phyloP scores from a whole-genome alignment of 192 early-diverging fungal species.

The Coemansia sp. region DNA sequence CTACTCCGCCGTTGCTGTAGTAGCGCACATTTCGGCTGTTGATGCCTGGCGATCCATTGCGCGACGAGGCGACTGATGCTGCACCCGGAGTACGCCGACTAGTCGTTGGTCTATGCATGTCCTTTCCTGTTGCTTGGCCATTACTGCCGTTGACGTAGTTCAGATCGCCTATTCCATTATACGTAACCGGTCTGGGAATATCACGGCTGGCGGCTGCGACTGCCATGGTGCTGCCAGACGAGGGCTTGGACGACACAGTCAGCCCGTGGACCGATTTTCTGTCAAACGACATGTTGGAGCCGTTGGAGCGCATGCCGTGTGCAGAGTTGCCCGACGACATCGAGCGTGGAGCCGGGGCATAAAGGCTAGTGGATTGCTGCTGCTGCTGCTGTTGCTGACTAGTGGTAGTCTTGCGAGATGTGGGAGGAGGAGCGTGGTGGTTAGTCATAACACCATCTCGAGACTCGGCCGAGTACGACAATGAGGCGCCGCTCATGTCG shows the following conservation, averaged over 20 bases:
- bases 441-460: neutral
- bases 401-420: neutral
- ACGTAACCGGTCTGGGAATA: neutral
- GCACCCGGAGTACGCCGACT: slow-evolving; percentile 8
- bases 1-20: slow-evolving; percentile 7
- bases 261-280: slow-evolving; percentile 4
- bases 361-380: neutral
- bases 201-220: neutral
- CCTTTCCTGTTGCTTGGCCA: neutral
- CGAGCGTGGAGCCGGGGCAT: neutral
- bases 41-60: neutral
- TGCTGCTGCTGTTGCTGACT: neutral
- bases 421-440: neutral
- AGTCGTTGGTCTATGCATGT: neutral
- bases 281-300: slow-evolving; percentile 29
- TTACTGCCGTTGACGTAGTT: neutral
- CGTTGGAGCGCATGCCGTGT: neutral
- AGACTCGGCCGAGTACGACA: slow-evolving; percentile 20
- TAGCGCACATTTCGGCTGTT: neutral
- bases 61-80: slow-evolving; percentile 1
- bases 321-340: slow-evolving; percentile 2
- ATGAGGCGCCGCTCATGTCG: slow-evolving; percentile 12
- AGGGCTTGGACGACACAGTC: neutral
- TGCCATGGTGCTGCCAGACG: slow-evolving; percentile 9
- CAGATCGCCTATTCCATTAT: neutral